These are phyloP conservation scores for Phragmites australis DNA, from an alignment of 176 grass and related monocot species.

Conservation along the genomic window DNA sequence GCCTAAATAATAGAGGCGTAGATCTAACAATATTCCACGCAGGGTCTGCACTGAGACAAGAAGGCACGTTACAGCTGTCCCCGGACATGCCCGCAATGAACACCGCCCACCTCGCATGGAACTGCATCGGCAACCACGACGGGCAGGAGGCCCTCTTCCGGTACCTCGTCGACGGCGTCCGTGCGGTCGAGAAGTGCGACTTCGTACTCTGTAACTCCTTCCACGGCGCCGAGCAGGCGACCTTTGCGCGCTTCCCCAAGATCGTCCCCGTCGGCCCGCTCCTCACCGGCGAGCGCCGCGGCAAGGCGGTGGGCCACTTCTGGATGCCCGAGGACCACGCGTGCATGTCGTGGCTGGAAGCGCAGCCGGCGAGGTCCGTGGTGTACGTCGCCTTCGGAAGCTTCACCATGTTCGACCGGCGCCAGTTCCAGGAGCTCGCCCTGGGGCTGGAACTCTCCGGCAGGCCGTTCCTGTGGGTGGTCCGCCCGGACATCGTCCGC, in stretches of 20 bases:
- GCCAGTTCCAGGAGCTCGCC: constrained; percentile 48
- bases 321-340: constrained; percentile 2
- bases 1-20: too few species aligned
- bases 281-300: not conserved
- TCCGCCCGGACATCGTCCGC: constrained; percentile 24
- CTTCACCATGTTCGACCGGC: constrained; percentile 33
- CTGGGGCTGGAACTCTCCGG: constrained; percentile 44
- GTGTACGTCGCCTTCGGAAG: constrained; percentile 58
- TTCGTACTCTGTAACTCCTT: constrained; percentile 31
- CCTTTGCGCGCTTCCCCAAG: constrained; percentile 29
- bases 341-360: constrained; percentile 47
- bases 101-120: constrained; percentile 40
- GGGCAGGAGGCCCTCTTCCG: constrained; percentile 44
- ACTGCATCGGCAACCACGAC: constrained; percentile 26
- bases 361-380: constrained; percentile 36
- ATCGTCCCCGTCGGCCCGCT: constrained; percentile 52
- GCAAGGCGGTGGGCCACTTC: constrained; percentile 29
- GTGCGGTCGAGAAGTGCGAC: not conserved
- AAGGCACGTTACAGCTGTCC: constrained; percentile 39
- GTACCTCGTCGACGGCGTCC: constrained; percentile 26
- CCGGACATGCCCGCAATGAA: constrained; percentile 36
- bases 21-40: not conserved
- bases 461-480: constrained; percentile 44
- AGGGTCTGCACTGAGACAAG: constrained; percentile 36
- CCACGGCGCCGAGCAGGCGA: not conserved